Base-by-base conservation (phyloP, 768 basidiomycete genomes). In the Kwoniella shandongensis region DNA sequence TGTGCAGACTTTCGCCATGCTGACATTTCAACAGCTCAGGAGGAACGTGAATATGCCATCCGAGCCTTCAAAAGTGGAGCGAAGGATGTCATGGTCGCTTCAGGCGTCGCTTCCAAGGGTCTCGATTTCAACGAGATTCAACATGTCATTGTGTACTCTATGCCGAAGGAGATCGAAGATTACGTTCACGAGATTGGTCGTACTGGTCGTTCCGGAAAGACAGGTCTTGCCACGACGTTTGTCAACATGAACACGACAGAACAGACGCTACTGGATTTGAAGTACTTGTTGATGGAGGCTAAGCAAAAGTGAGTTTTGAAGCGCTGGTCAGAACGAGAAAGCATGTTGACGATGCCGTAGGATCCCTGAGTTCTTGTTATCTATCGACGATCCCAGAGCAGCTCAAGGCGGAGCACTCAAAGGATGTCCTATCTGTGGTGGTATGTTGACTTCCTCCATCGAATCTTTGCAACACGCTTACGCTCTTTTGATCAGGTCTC, bases 161-260 rank as follows among this genome's bases (percentile, higher is more conserved):
- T 99, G 96, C 96, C 96, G 0, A 99, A 98, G 77, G 96, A 99
- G 79, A 99, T 99, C 62, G 96, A 99, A 60, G 96, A 99, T 76
- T 99, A 99, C 70, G 94, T 98, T 47, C 96, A 99, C 80, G 94
- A 99, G 77, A 98, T 98, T 64, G 96, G 96, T 25, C 88, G 96
- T 59, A 99, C 96, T 6, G 96, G 96, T 49, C 86, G 96, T 65
- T 91, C 89, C 65, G 96, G 96, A 20, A 97, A 97, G 77, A 99
- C 96, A 0, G 96, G 96, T 49, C 97, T 99, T 54, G 94, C 96
- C 29, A 99, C 96, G 30, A 93, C 96, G 32, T 99, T 99, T 72
- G 91, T 98, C 52, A 98, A 98, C 76, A 94, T 94, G 90, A 89
- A 88, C 70, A 96, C 94, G 1, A 83, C 88, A 0, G 96, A 98